Evolutionary conservation across 2,329 filamentous ascomycete genomes (phyloP).

Genomic region (Cytospora leucostoma): DNA sequence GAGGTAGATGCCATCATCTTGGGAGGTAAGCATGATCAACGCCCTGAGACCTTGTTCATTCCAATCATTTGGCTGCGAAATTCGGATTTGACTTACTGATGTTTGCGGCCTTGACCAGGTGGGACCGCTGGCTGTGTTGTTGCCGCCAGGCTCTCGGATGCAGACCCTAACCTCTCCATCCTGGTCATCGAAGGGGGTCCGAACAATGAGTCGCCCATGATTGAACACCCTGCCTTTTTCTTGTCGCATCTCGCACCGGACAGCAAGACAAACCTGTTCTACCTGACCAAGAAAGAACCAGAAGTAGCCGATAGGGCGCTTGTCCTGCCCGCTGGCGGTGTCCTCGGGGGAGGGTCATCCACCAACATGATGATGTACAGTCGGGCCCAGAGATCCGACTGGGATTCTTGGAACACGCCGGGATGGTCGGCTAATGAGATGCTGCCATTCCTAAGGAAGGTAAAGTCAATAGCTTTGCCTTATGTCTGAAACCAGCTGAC

Average conservation of each 20-base stretch:
- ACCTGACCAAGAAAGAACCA: slow-evolving; percentile 47
- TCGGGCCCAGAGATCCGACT: slow-evolving; percentile 38
- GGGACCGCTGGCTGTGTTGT: slow-evolving; percentile 52
- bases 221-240: slow-evolving; percentile 53
- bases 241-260: slow-evolving; percentile 45
- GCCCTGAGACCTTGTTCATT: background rate
- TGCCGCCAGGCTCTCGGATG: slow-evolving; percentile 51
- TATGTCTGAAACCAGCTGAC: background rate
- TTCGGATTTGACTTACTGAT: background rate
- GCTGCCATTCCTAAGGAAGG: slow-evolving; percentile 52
- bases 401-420: slow-evolving; percentile 33
- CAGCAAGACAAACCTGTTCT: slow-evolving; percentile 46
- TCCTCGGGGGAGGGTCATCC: slow-evolving; percentile 56
- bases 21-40: slow-evolving; percentile 41
- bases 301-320: slow-evolving; percentile 46
- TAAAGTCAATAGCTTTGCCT: slow-evolving; percentile 30
- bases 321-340: slow-evolving; percentile 42
- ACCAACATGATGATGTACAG: slow-evolving; percentile 48
- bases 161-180: slow-evolving; percentile 50
- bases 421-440: slow-evolving; percentile 39
- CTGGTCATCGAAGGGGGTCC: slow-evolving; percentile 56
- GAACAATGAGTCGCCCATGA: slow-evolving; percentile 52
- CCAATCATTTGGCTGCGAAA: background rate
- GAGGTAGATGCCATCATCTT: slow-evolving; percentile 55
- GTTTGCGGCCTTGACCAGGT: slow-evolving; percentile 34